Evolutionary conservation across 1,284 basidiomycete genomes (phyloP).

Genomic region (Trichosporon faecale): DNA sequence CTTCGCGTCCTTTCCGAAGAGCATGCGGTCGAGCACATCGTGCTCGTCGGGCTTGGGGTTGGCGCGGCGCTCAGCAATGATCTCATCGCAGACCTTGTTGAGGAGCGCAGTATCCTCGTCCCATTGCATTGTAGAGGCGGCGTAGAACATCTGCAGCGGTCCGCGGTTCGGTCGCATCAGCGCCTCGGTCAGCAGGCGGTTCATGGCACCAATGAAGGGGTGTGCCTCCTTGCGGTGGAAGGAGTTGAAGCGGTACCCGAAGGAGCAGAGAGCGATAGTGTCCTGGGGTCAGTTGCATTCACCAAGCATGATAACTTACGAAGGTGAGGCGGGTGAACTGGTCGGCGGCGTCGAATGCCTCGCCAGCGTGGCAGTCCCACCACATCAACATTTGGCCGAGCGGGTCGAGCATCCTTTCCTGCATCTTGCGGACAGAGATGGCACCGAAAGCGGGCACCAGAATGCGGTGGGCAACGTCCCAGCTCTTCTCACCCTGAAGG

Average conservation of each 20-base stretch:
- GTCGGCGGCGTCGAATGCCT: neutral
- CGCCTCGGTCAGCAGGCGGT: neutral
- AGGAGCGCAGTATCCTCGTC: slow-evolving; percentile 35
- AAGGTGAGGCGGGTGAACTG: slow-evolving; percentile 11
- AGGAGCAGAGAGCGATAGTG: slow-evolving; percentile 32
- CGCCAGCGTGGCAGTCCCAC: slow-evolving; percentile 9
- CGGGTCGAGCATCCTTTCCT: slow-evolving; percentile 56
- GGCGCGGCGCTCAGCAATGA: neutral
- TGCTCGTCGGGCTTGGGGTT: slow-evolving; percentile 30
- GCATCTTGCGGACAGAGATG: slow-evolving; percentile 55
- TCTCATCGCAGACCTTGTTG: slow-evolving; percentile 32
- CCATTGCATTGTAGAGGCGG: slow-evolving; percentile 51
- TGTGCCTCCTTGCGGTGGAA: slow-evolving; percentile 45
- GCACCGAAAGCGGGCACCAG: slow-evolving; percentile 59
- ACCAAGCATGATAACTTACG: neutral
- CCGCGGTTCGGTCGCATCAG: neutral
- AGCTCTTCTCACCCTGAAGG: slow-evolving; percentile 55
- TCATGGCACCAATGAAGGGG: slow-evolving; percentile 52
- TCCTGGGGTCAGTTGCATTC: neutral
- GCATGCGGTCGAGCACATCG: slow-evolving; percentile 56
- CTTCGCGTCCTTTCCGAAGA: slow-evolving; percentile 55
- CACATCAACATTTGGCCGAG: slow-evolving; percentile 53
- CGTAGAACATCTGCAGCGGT: slow-evolving; percentile 41
- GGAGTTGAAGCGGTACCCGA: slow-evolving; percentile 53
- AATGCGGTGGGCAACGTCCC: slow-evolving; percentile 55